Percentiles rank a stretch among this genome's conserved stretches.
Conservation (phyloP, 257 asterid genomes). For the Jaltomata sinuosa region DNA sequence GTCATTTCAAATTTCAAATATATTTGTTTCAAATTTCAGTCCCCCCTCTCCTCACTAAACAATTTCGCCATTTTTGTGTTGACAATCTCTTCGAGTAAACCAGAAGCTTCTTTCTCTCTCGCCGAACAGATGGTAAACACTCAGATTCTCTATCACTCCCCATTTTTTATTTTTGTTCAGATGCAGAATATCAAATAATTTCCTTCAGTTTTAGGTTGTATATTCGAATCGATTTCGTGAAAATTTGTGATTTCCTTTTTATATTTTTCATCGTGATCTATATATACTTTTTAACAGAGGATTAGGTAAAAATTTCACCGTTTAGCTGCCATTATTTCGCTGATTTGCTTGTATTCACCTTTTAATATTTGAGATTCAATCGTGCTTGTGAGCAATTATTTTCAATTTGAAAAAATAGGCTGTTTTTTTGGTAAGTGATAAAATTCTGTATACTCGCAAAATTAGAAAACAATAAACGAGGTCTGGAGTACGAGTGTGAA, state of each 20-base stretch:
- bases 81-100: too few species aligned
- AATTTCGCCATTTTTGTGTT: neutral
- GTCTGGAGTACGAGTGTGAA: neutral
- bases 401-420: neutral
- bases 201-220: neutral
- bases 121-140: neutral
- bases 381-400: neutral
- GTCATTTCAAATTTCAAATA: neutral
- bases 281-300: neutral
- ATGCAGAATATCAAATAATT: neutral
- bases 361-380: neutral
- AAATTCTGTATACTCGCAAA: neutral
- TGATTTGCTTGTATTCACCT: neutral
- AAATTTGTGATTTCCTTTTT: neutral
- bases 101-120: neutral
- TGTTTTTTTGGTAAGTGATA: neutral
- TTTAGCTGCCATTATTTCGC: neutral
- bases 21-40: neutral
- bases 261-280: neutral
- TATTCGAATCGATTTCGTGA: neutral
- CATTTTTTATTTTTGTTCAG: neutral
- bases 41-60: neutral
- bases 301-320: neutral
- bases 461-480: neutral
- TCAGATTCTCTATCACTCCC: neutral